Percentiles rank a stretch among this genome's conserved stretches.
These are phyloP conservation scores for Drechmeria coniospora DNA, from an alignment of 2,329 filamentous ascomycete genomes.

Conservation along the genomic window DNA sequence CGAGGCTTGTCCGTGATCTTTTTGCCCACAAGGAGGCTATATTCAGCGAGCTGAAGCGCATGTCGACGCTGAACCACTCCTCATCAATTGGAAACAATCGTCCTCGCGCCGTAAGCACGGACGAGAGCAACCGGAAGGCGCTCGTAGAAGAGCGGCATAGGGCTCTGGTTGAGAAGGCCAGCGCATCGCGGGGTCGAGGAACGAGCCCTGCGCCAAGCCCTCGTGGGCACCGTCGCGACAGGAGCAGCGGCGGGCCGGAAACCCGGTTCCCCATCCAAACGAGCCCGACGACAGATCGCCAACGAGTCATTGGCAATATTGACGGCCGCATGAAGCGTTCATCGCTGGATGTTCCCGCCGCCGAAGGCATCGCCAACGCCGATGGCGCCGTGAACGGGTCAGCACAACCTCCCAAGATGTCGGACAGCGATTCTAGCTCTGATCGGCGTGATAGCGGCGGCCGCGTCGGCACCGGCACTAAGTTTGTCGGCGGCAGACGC, in stretches of 20 bases:
- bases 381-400: slow-evolving; percentile 27
- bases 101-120: slow-evolving; percentile 78
- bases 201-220: slow-evolving; percentile 55
- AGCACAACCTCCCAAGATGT: slow-evolving; percentile 8
- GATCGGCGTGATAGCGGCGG: slow-evolving; percentile 53
- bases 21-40: slow-evolving; percentile 90
- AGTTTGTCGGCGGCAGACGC: slow-evolving; percentile 35
- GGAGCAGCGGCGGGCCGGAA: slow-evolving; percentile 56
- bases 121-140: slow-evolving; percentile 87
- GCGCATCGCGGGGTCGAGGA: slow-evolving; percentile 52
- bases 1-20: slow-evolving; percentile 79
- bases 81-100: slow-evolving; percentile 40
- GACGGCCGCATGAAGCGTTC: slow-evolving; percentile 36
- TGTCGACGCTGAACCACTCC: slow-evolving; percentile 55
- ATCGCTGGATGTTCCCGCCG: slow-evolving; percentile 70
- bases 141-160: slow-evolving; percentile 88
- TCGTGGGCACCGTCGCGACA: slow-evolving; percentile 58
- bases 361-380: slow-evolving; percentile 26
- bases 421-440: slow-evolving; percentile 9
- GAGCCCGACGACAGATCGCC: slow-evolving; percentile 40
- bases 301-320: slow-evolving; percentile 35
- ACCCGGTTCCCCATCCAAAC: slow-evolving; percentile 77
- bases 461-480: slow-evolving; percentile 18
- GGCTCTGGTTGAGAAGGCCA: slow-evolving; percentile 55
- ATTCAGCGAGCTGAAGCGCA: slow-evolving; percentile 89